These are phyloP conservation scores for Nannizziopsis barbatae DNA, from an alignment of 2,329 filamentous ascomycete species.

Conservation along the genomic window DNA sequence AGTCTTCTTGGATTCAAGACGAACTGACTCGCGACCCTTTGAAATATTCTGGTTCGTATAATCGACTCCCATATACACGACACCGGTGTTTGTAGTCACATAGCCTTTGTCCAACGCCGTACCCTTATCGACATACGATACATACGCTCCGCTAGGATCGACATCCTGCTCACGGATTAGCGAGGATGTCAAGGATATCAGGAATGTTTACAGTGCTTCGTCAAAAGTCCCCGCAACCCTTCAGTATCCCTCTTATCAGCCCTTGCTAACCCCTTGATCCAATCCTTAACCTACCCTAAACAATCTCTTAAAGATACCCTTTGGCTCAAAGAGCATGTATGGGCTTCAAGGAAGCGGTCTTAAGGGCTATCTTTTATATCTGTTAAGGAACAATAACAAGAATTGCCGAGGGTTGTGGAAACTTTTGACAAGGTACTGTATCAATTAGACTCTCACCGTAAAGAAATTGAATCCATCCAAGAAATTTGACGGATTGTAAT, in stretches of 20 bases:
- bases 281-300: too few relatives aligned
- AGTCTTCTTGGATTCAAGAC: slow-evolving; percentile 34
- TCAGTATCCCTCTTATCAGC: too few relatives aligned
- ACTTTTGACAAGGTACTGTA: neutral
- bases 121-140: slow-evolving; percentile 1
- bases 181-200: neutral
- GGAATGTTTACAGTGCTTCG: neutral
- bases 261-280: too few relatives aligned
- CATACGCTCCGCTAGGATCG: neutral
- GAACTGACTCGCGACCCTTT: slow-evolving; percentile 32
- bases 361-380: too few relatives aligned
- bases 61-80: slow-evolving; percentile 38
- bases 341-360: too few relatives aligned
- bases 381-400: too few relatives aligned
- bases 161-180: neutral
- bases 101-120: neutral
- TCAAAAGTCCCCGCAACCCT: too few relatives aligned
- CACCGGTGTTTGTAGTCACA: slow-evolving; percentile 8
- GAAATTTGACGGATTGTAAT: slow-evolving; percentile 26
- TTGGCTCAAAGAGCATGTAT: too few relatives aligned
- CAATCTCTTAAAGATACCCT: too few relatives aligned
- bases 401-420: too few relatives aligned
- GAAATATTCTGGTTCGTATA: slow-evolving; percentile 25
- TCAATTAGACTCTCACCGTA: slow-evolving; percentile 25
- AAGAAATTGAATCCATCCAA: slow-evolving; percentile 45